These are phyloP conservation scores for Aspergillus carlsbadensis DNA, from an alignment of 495 filamentous ascomycete genomes.

Conservation along the genomic window DNA sequence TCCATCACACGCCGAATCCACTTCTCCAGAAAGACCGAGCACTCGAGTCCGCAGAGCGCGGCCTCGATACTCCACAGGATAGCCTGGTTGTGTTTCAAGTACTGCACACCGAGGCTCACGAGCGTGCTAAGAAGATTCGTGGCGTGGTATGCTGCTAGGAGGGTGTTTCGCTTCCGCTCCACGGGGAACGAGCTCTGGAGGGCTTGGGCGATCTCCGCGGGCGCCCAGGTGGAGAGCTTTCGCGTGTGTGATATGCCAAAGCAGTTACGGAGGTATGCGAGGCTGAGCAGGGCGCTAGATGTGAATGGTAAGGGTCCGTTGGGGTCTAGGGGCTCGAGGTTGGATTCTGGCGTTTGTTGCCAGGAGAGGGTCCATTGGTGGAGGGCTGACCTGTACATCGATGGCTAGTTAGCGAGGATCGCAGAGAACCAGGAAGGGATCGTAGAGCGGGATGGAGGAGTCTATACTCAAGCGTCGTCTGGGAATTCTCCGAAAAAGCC, in stretches of 20 bases:
- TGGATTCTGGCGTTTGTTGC: constrained; percentile 42
- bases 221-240: constrained; percentile 46
- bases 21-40: constrained; percentile 54
- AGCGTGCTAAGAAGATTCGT: constrained; percentile 57
- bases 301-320: constrained; percentile 58
- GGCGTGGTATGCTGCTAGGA: constrained; percentile 54
- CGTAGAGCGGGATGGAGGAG: neutral
- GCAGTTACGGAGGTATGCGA: constrained; percentile 59
- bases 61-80: constrained; percentile 63
- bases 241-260: constrained; percentile 30
- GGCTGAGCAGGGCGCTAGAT: constrained; percentile 53
- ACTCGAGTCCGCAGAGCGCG: constrained; percentile 58
- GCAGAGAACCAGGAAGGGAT: neutral
- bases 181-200: constrained; percentile 42
- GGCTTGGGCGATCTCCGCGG: constrained; percentile 46
- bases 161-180: constrained; percentile 43
- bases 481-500: neutral
- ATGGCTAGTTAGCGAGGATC: neutral
- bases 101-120: constrained; percentile 58
- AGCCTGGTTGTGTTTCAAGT: constrained; percentile 58
- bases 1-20: constrained; percentile 24
- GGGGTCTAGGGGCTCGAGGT: constrained; percentile 36
- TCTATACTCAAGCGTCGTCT: neutral
- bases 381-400: constrained; percentile 33
- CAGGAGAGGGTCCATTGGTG: constrained; percentile 54